These are phyloP conservation scores for Raddia guianensis DNA, from an alignment of 176 grass and related monocot species.

Conservation along the genomic window DNA sequence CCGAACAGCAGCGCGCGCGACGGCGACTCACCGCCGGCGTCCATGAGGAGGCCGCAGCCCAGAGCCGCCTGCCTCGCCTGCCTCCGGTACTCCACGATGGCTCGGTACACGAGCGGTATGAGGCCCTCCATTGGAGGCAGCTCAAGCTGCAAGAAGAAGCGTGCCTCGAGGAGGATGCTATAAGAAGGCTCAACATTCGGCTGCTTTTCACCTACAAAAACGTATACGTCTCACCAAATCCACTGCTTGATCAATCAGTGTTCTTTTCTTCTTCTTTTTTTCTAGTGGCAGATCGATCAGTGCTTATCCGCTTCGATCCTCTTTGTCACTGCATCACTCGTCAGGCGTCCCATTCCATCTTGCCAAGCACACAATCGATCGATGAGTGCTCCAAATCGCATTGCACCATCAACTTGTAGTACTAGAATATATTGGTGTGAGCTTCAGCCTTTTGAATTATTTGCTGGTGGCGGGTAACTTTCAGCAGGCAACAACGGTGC, in stretches of 20 bases:
- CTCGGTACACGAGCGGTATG: constrained; percentile 49
- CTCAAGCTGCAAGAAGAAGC: constrained; percentile 9
- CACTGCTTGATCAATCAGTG: not conserved
- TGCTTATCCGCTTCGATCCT: constrained; percentile 31
- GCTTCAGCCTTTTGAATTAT: constrained; percentile 34
- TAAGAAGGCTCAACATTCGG: constrained; percentile 27
- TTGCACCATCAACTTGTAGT: not conserved
- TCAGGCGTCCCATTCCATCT: constrained; percentile 12
- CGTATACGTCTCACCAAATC: constrained; percentile 56
- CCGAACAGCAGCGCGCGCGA: not conserved
- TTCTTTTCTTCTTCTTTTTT: not conserved
- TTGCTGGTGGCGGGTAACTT: constrained; percentile 46
- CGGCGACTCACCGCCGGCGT: not conserved
- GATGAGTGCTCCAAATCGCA: constrained; percentile 9
- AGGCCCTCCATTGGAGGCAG: constrained; percentile 48
- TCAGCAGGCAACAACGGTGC: not conserved
- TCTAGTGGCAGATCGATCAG: constrained; percentile 21
- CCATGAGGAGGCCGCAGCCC: constrained; percentile 4
- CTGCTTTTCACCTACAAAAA: constrained; percentile 34
- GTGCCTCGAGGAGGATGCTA: constrained; percentile 31
- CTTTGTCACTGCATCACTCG: constrained; percentile 23
- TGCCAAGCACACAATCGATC: not conserved
- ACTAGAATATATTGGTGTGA: constrained; percentile 1
- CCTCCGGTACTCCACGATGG: constrained; percentile 41
- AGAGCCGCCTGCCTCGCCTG: constrained; percentile 25